Evolutionary conservation across 768 basidiomycete species (phyloP), one percentile per base, ranked within the genome.

Genomic region (Termitomyces sp.): DNA sequence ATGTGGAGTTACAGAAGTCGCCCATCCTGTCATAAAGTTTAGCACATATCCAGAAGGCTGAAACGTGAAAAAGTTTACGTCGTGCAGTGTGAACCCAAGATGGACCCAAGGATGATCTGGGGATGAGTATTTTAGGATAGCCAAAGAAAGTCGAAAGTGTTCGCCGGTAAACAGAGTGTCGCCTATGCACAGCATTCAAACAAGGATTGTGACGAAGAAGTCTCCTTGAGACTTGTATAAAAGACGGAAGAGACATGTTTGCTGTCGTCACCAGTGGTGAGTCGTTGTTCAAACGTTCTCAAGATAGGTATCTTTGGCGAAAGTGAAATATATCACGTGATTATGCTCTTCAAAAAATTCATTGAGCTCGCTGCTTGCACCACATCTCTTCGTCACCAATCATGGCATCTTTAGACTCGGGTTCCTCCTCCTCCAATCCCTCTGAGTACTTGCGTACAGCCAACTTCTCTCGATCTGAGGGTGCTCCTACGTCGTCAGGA

Each of bases 1-100:
- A 64, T 92, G 88, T 7, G 86, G 82, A 12, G 89, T 90, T 10
- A 84, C 85, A 34, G 90, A 89, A 32, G 88, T 86, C 24, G 91
- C 91, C 82, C 84, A 90, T 62, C 90, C 91, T 90, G 64, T 32
- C 56, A 32, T 32, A 56, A 48, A 58, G 46, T 29, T 32, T 24
- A 29, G 27, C 36, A 18, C 39, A 29, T 22, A 31, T 47, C 49
- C 16, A 24, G 56, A 37, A 53, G 12, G 24, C 44, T 31, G 49
- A 16, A 48, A 53, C 27, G n/a, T 37, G 9, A 56, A 42, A 55
- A 56, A 67, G 2, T 64, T 65, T 65, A 74, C 74, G 68, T 62
- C 65, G 65, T 52, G 70, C 62, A 49, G 52, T 24, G 51, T 26
- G 42, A 57, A 57, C 36, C 49, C 61, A 61, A 59, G 57, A 49